Percentiles rank a stretch among this genome's conserved stretches.
phyloP scores from a whole-genome alignment of 179 eudicot species.

The Patellifolia procumbens region DNA sequence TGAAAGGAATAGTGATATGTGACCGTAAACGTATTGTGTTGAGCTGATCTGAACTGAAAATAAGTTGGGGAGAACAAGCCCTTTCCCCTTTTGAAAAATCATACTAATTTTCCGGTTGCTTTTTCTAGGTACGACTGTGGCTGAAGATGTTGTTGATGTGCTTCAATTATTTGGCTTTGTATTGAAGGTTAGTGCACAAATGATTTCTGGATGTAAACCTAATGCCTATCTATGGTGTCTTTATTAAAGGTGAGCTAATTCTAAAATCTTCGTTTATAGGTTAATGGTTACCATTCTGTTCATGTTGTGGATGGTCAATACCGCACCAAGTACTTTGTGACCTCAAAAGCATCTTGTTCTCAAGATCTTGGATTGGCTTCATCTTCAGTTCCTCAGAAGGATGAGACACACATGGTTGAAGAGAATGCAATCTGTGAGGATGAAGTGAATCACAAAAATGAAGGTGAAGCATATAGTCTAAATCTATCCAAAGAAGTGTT shows the following conservation, averaged over 20 bases:
- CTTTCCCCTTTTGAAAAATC: not conserved
- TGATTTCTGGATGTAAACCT: constrained; percentile 11
- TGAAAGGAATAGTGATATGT: too few species aligned
- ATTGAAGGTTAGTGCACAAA: constrained; percentile 60
- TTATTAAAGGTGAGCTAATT: not conserved
- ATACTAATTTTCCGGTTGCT: constrained; percentile 21
- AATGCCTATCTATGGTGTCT: not conserved
- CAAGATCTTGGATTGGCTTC: constrained; percentile 38
- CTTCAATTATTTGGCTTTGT: constrained; percentile 78
- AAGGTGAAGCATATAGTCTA: constrained; percentile 55
- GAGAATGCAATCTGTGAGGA: constrained; percentile 31
- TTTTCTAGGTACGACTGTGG: constrained; percentile 47
- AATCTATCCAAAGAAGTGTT: constrained; percentile 57
- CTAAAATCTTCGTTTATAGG: constrained; percentile 44
- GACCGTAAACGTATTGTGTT: too few species aligned
- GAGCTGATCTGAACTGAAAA: too few species aligned
- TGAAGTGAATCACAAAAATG: too few species aligned
- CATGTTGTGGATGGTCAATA: constrained; percentile 73
- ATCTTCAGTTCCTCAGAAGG: constrained; percentile 27
- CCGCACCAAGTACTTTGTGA: constrained; percentile 83
- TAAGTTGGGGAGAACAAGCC: too few species aligned
- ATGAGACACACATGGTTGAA: constrained; percentile 25
- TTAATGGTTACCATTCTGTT: constrained; percentile 67
- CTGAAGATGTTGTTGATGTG: constrained; percentile 61
- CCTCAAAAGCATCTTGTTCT: constrained; percentile 42